Percentiles rank a stretch among this genome's conserved stretches.
phyloP scores from a whole-genome alignment of 768 basidiomycete genomes.

The Leucosporidium creatinivorum region DNA sequence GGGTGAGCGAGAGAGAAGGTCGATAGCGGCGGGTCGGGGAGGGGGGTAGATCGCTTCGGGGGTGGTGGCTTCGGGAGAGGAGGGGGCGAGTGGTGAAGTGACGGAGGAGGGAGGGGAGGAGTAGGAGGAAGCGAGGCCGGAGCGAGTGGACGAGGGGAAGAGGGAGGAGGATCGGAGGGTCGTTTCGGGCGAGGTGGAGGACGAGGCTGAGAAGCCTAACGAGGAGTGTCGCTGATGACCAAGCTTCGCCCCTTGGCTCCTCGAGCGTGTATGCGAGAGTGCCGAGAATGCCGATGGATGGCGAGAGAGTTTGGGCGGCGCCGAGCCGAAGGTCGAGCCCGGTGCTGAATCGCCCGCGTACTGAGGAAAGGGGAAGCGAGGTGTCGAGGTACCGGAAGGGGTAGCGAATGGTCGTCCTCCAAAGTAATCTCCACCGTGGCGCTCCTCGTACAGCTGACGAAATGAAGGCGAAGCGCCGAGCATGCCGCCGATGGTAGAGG shows the following conservation, averaged over 20 bases:
- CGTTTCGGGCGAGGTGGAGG: conserved; percentile 32
- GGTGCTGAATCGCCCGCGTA: neutral
- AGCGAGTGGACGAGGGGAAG: conserved; percentile 6
- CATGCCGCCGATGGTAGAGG: no score
- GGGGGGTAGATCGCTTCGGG: neutral
- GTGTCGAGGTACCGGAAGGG: conserved; percentile 13
- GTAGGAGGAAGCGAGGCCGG: conserved; percentile 2
- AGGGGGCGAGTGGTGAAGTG: neutral
- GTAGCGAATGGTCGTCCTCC: neutral
- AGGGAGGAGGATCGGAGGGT: conserved; percentile 2
- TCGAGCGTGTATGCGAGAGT: no score
- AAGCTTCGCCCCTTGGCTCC: no score
- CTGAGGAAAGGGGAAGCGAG: conserved; percentile 24
- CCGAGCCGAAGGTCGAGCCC: no score
- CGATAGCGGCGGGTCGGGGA: conserved; percentile 21
- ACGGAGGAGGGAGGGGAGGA: conserved; percentile 4
- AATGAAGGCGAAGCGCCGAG: no score
- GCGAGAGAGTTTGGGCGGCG: no score
- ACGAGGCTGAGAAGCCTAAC: conserved; percentile 1
- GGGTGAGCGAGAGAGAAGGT: conserved; percentile 31
- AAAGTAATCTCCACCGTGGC: conserved; percentile 17
- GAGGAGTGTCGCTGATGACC: no score
- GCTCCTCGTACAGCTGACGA: no score
- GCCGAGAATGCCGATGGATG: no score
- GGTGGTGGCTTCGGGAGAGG: neutral